Conservation (phyloP, 768 basidiomycete genomes). For the Trametes coccinea region DNA sequence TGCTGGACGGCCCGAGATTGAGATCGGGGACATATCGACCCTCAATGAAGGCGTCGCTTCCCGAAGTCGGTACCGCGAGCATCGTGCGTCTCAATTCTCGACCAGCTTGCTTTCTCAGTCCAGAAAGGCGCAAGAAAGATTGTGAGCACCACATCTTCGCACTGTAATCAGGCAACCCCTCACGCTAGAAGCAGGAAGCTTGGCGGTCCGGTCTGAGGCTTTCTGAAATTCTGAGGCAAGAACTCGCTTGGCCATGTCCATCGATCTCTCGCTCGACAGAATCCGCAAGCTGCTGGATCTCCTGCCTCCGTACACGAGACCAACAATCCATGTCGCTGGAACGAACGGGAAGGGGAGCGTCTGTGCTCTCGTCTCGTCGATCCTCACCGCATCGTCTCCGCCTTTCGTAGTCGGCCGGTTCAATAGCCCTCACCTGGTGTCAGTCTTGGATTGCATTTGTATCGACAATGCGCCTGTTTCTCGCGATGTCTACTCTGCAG, state of each 20-base stretch:
- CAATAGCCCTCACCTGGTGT: constrained; percentile 90
- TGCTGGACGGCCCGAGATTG: background rate
- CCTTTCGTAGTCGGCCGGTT: constrained; percentile 72
- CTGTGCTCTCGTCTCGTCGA: constrained; percentile 77
- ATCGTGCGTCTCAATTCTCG: background rate
- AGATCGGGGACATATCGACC: background rate
- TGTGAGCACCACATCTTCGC: background rate
- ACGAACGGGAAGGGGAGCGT: constrained; percentile 99
- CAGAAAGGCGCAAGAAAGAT: too few species aligned
- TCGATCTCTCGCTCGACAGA: constrained; percentile 67
- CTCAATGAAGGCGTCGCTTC: background rate
- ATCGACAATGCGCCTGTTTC: constrained; percentile 61
- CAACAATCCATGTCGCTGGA: constrained; percentile 88
- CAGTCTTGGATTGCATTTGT: constrained; percentile 72
- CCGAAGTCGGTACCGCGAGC: background rate
- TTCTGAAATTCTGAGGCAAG: background rate
- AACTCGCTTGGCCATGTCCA: constrained; percentile 41
- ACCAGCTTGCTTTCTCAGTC: too few species aligned
- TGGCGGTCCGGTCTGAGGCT: background rate
- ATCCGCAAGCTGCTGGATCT: constrained; percentile 51
- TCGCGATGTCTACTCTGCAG: constrained; percentile 45
- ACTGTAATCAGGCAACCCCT: background rate
- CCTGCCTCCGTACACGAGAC: constrained; percentile 67
- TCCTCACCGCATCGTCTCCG: constrained; percentile 57
- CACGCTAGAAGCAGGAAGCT: background rate